Percentiles rank a stretch among this genome's conserved stretches.
These are phyloP conservation scores for Trichomonas tenax DNA, from an alignment of 208 protist species.

Conservation along the genomic window DNA sequence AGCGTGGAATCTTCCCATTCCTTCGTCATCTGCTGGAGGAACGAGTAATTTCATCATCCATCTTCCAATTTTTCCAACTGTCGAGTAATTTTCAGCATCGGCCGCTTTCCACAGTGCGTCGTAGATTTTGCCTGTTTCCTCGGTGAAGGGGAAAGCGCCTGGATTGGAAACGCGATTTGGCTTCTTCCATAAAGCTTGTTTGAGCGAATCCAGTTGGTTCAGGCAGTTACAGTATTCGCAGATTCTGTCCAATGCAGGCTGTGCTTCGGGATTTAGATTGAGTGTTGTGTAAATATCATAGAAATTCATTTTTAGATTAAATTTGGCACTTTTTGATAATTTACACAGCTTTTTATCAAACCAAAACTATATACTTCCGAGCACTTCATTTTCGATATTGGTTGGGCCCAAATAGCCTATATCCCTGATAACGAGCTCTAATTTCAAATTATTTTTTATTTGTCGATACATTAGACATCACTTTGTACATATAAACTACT, in stretches of 20 bases:
- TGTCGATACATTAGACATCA: no score
- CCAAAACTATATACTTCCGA: no score
- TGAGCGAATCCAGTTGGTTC: not conserved
- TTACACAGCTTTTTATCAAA: no score
- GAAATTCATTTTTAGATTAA: not conserved
- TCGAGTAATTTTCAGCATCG: not conserved
- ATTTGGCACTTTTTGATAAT: not conserved
- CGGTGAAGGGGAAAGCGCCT: not conserved
- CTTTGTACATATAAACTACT: no score
- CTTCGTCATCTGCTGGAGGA: constrained; percentile 5
- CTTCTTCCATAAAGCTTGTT: not conserved
- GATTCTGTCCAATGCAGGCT: not conserved
- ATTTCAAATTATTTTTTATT: no score
- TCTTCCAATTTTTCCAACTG: not conserved
- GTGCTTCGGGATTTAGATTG: not conserved
- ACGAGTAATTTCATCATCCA: not conserved
- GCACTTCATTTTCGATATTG: no score
- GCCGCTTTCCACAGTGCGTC: not conserved
- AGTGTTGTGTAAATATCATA: constrained; percentile 1
- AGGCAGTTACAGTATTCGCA: not conserved
- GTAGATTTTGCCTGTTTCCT: not conserved
- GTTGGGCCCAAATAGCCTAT: no score
- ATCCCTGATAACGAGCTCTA: no score
- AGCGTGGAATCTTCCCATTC: not conserved
- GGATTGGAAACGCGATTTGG: not conserved